These are phyloP conservation scores for Tanacetum coccineum DNA, from an alignment of 129 eudicot species.

Conservation along the genomic window DNA sequence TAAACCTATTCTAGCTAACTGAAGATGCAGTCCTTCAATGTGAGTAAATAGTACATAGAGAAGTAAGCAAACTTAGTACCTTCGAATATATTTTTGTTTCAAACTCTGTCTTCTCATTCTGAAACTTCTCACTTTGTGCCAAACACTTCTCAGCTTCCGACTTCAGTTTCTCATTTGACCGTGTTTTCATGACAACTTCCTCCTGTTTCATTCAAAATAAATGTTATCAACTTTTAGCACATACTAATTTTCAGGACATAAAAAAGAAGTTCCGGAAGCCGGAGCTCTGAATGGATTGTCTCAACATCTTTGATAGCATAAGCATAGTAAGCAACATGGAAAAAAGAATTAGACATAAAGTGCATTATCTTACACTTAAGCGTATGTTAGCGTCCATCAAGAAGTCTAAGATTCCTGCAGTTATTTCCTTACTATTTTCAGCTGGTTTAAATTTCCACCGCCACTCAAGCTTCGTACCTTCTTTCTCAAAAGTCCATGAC, in stretches of 20 bases:
- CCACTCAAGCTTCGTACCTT: slow-evolving; percentile 91
- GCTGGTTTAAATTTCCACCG: slow-evolving; percentile 79
- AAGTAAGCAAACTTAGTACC: slow-evolving; percentile 34
- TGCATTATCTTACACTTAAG: slow-evolving; percentile 58
- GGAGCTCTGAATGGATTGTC: too few relatives aligned
- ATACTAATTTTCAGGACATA: background rate
- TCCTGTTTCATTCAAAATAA: slow-evolving; percentile 44
- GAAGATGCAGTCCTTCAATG: background rate
- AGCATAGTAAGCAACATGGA: slow-evolving; percentile 6
- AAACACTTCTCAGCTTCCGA: slow-evolving; percentile 84
- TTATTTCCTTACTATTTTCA: slow-evolving; percentile 48
- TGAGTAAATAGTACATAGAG: background rate
- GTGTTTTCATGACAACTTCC: slow-evolving; percentile 72
- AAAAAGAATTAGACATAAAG: slow-evolving; percentile 4
- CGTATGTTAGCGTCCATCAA: slow-evolving; percentile 78
- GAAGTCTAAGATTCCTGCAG: slow-evolving; percentile 62
- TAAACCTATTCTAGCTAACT: too few relatives aligned
- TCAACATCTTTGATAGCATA: too few relatives aligned
- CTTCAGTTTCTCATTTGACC: slow-evolving; percentile 60
- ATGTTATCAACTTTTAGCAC: slow-evolving; percentile 2
- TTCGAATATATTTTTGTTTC: slow-evolving; percentile 75
- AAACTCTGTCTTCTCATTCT: slow-evolving; percentile 75
- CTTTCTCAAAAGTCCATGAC: slow-evolving; percentile 87
- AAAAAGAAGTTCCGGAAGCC: background rate
- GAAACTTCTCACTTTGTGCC: slow-evolving; percentile 75